These are phyloP conservation scores for Malus hybrid DNA, from an alignment of 331 rosid genomes.

Conservation along the genomic window DNA sequence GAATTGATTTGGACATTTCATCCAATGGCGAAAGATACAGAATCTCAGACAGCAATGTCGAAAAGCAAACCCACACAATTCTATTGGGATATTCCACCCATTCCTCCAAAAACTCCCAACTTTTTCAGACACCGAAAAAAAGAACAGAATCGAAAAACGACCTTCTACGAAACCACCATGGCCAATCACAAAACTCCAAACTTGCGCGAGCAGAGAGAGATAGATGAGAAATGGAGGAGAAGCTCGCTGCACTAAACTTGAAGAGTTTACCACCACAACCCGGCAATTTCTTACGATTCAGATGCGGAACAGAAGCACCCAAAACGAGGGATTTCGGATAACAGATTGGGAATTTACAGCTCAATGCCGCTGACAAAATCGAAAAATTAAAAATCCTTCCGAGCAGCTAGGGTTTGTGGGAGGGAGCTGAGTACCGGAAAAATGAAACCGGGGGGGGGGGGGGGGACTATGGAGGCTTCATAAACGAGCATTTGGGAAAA, in stretches of 20 bases:
- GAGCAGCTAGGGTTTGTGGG: constrained; percentile 28
- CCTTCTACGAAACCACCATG: neutral
- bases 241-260: neutral
- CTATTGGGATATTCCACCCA: constrained; percentile 18
- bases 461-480: constrained; percentile 41
- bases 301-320: constrained; percentile 14
- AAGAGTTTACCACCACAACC: constrained; percentile 4
- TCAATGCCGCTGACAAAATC: neutral
- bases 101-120: constrained; percentile 11
- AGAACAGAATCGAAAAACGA: constrained; percentile 6
- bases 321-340: constrained; percentile 2
- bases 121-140: neutral
- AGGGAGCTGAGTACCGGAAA: constrained; percentile 31
- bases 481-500: constrained; percentile 23
- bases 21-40: neutral
- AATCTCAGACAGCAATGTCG: neutral
- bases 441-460: constrained; percentile 6
- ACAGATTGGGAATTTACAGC: neutral
- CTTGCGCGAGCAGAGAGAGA: neutral
- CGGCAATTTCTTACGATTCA: constrained; percentile 10
- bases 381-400: neutral
- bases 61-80: neutral
- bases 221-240: neutral
- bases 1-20: constrained; percentile 16
- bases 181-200: neutral